phyloP scores from a whole-genome alignment of 306 rosid species.

The Vachellia collinsii region DNA sequence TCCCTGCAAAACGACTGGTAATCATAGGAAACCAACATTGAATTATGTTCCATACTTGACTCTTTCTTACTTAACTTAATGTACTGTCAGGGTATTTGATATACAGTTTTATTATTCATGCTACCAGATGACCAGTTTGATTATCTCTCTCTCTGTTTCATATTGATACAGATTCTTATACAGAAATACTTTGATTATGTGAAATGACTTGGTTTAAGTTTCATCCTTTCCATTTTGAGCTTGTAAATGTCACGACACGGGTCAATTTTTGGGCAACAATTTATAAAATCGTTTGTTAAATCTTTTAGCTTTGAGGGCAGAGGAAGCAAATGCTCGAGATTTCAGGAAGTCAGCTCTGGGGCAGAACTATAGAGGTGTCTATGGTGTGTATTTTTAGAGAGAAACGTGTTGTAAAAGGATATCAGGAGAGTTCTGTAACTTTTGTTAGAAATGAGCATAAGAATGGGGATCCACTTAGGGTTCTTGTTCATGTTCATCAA shows the following conservation, averaged over 20 bases:
- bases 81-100: background rate
- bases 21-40: slow-evolving; percentile 11
- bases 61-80: background rate
- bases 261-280: background rate
- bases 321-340: background rate
- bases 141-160: slow-evolving; percentile 7
- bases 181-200: background rate
- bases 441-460: no score
- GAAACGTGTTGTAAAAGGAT: background rate
- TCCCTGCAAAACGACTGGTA: slow-evolving; percentile 85
- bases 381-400: background rate
- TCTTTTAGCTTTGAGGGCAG: background rate
- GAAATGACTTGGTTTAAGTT: background rate
- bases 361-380: background rate
- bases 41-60: slow-evolving; percentile 19
- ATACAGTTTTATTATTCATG: background rate
- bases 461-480: background rate
- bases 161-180: background rate
- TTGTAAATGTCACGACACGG: background rate
- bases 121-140: background rate
- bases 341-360: background rate
- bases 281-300: background rate
- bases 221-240: background rate
- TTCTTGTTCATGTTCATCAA: background rate
- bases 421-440: background rate